Evolutionary conservation across 208 protist genomes (phyloP), one percentile per base, ranked within the genome.

Genomic region (Acanthamoeba royreba): DNA sequence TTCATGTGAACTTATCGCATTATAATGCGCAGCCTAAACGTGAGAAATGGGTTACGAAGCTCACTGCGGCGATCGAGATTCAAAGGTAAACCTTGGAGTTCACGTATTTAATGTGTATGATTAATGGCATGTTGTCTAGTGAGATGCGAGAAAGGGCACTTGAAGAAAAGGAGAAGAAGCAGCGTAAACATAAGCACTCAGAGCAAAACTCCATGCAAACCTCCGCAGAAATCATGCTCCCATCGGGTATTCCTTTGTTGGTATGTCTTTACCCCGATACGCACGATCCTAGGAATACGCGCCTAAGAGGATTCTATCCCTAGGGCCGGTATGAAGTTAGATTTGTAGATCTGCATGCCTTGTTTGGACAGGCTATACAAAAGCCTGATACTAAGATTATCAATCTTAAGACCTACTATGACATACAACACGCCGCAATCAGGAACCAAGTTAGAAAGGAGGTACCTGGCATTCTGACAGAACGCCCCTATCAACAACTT

Each of bases 371-470:
- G 42, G 33, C 28, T 35, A 19, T 47, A 25, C 42, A n/a, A 17
- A 58, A 47, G 46, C 45, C 46, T 4, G 53, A 63, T 25, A 63
- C n/a, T 40, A 46, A 46, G 49, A 35, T 72, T 15, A 61, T 91
- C 49, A 91, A 72, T 53, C 83, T 91, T 8, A 91, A 91, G 85
- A 38, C 42, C 55, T 91, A 91, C 85, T 87, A 61, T 45, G 77
- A 87, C 47, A 87, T 87, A 38, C 31, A 58, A 22, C 35, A 87
- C 11, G 47, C 43, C 77, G 31, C 43, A 11, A 35, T 35, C 33
- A 38, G 77, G 31, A 87, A 49, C 47, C 43, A 87, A 87, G 77
- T 87, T 31, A 38, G 47, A 47, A 87, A 87, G n/a, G 77, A 87
- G 77, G 77, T 19, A 55, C 43, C 43, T 7, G 35, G 55, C 15